A percentile compares a stretch with the other conserved stretches of the same genome.
phyloP scores from a whole-genome alignment of 495 filamentous ascomycete species.

The Aspergillus baeticus region DNA sequence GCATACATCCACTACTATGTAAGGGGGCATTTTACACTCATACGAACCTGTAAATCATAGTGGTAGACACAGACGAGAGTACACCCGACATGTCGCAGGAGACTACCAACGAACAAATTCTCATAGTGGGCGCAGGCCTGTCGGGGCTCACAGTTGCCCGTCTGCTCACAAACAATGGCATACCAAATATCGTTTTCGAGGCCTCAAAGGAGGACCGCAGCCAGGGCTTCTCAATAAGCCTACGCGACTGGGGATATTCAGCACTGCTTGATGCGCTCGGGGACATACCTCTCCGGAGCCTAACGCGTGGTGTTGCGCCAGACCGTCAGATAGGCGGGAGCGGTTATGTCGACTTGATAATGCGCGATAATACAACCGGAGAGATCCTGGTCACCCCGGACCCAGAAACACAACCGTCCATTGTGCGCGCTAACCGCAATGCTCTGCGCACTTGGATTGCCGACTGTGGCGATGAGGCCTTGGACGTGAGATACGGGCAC shows the following conservation, averaged over 20 bases:
- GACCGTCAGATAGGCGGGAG: neutral
- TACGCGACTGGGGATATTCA: neutral
- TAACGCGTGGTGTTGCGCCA: neutral
- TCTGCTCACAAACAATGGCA: constrained; percentile 1
- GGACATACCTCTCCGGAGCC: neutral
- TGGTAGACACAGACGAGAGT: too few relatives aligned
- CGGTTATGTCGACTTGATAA: neutral
- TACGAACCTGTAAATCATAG: too few relatives aligned
- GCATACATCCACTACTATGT: too few relatives aligned
- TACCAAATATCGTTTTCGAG: constrained; percentile 1
- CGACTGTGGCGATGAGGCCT: neutral
- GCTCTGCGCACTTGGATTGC: neutral
- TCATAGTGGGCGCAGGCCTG: constrained; percentile 1
- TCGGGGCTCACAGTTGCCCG: neutral
- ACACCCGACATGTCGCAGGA: too few relatives aligned
- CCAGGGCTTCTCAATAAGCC: constrained; percentile 1
- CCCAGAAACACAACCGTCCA: neutral
- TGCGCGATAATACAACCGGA: neutral
- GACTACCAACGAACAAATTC: neutral
- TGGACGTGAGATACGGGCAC: neutral
- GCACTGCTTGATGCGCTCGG: neutral
- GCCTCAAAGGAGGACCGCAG: neutral
- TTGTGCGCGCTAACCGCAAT: constrained; percentile 1
- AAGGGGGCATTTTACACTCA: too few relatives aligned
- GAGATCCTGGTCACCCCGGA: neutral